Percentiles rank a stretch among this genome's conserved stretches.
phyloP scores from a whole-genome alignment of 108 stramenopile species.

The Nitzschia sp. region DNA sequence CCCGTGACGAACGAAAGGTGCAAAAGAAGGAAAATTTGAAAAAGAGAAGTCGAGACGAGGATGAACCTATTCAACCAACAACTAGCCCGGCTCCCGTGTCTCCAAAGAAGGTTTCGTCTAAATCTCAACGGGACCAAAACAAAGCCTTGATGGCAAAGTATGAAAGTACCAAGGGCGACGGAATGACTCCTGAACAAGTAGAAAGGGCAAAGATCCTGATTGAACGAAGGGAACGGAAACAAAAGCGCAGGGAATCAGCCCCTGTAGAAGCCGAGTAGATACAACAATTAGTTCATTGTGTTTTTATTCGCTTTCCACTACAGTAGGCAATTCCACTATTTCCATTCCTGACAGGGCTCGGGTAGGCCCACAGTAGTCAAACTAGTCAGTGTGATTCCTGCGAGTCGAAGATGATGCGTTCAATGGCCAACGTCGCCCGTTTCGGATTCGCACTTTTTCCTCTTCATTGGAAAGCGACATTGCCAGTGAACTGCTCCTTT shows the following conservation, averaged over 20 bases:
- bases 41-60: background rate
- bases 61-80: background rate
- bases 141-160: conserved; percentile 1
- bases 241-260: conserved; percentile 11
- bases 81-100: background rate
- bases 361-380: no score
- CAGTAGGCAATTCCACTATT: no score
- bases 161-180: conserved; percentile 2
- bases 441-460: no score
- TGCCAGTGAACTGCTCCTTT: no score
- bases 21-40: background rate
- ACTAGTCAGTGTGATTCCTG: no score
- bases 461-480: no score
- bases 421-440: no score
- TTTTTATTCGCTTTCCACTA: no score
- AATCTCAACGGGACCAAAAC: conserved; percentile 10
- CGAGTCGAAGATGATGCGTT: no score
- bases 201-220: conserved; percentile 23
- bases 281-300: no score
- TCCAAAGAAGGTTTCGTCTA: background rate
- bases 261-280: conserved; percentile 13
- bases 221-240: conserved; percentile 23
- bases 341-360: no score
- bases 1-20: conserved; percentile 29
- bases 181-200: conserved; percentile 14